Evolutionary conservation across 305 asterid species (phyloP).

Genomic region (Euphrasia arctica): DNA sequence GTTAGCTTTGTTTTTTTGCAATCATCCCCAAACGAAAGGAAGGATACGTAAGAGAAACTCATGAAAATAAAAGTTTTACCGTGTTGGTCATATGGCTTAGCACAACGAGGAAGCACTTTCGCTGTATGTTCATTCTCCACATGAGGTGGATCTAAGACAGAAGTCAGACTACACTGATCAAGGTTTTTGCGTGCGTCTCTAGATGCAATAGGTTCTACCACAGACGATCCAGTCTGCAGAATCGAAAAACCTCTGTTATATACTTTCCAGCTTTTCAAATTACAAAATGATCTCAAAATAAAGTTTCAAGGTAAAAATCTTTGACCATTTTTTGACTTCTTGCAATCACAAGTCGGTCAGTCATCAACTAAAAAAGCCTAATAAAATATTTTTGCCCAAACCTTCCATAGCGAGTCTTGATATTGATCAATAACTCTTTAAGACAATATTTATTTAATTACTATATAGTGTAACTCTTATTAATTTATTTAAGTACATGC

Average conservation of each 20-base stretch:
- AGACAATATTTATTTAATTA: background rate
- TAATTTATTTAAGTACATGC: background rate
- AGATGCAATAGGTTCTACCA: conserved; percentile 28
- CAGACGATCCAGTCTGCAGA: conserved; percentile 42
- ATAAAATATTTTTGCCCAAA: background rate
- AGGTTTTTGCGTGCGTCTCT: conserved; percentile 44
- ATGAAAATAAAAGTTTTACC: conserved; percentile 33
- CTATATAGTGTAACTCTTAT: background rate
- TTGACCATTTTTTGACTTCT: conserved; percentile 9
- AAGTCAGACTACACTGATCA: conserved; percentile 64
- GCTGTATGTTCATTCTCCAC: conserved; percentile 49
- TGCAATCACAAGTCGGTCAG: background rate
- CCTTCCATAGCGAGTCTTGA: conserved; percentile 10
- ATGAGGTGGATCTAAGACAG: conserved; percentile 49
- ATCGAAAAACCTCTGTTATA: conserved; percentile 9
- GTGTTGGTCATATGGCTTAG: conserved; percentile 32
- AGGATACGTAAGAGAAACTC: conserved; percentile 2
- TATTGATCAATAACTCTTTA: conserved; percentile 1
- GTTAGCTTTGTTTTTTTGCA: no score
- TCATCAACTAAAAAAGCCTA: conserved; percentile 1
- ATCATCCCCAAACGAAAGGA: background rate
- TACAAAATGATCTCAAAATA: conserved; percentile 3
- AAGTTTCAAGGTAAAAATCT: conserved; percentile 12
- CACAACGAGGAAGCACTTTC: conserved; percentile 31
- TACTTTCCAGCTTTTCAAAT: conserved; percentile 8